Evolutionary conservation across 2,329 filamentous ascomycete genomes (phyloP), one percentile per base, ranked within the genome.

Genomic region (Fusarium sp.): DNA sequence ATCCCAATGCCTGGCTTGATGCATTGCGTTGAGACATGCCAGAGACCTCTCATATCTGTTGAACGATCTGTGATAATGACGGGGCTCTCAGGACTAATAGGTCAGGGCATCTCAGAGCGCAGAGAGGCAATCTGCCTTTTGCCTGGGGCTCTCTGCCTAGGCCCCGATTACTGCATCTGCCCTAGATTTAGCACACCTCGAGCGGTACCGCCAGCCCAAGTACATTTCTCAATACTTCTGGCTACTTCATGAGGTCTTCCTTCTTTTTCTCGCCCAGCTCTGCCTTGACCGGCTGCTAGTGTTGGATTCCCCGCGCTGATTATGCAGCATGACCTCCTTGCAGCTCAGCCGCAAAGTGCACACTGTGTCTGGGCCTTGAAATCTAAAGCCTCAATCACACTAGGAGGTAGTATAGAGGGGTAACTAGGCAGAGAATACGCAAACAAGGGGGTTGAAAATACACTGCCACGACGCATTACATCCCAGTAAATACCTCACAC

Each of bases 271-370:
- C 20, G 8, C n/a, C 24, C 22, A 10, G 6, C 9, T 38, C 34
- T n/a, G 10, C 6, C 16, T 16, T 47, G 29, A 11, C n/a, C 20
- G 54, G 34, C 20, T 20, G 6, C 47, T 52, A 11, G 9, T 18
- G 6, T 31, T 52, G 3, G 2, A 8, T 7, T 20, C 47, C 47
- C 47, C 47, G 24, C 47, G 24, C 24, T 4, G 47, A 31, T 52
- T 52, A 29, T 52, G 47, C 47, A 52, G 24, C 9, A 52, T 52
- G 24, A 31, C 47, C 27, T 20, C 18, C 20, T 27, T 59, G 56
- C 56, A 59, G 56, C 56, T 59, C 56, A 59, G 56, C 56, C 56
- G 56, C 56, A 59, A 40, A 59, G 20, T 59, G 31, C 56, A 59
- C 16, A 40, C 27, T 40, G 16, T 31, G 56, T 59, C 35, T 59